These are phyloP conservation scores for Kandelia obovata DNA, from an alignment of 345 rosid genomes.

Conservation along the genomic window DNA sequence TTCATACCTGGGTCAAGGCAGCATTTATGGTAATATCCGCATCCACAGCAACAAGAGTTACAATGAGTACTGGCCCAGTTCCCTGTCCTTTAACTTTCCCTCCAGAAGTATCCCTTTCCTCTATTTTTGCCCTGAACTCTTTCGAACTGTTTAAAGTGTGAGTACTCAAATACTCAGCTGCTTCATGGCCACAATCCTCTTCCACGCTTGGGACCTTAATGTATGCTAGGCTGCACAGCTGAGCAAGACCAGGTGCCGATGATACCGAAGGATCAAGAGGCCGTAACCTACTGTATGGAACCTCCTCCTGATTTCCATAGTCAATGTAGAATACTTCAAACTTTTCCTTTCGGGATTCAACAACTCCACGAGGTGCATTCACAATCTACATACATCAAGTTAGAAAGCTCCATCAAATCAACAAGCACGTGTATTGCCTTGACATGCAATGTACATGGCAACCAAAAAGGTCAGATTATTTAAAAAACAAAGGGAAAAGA, in stretches of 20 bases:
- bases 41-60: constrained; percentile 68
- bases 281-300: constrained; percentile 63
- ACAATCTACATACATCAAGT: constrained; percentile 54
- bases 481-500: neutral
- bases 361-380: constrained; percentile 69
- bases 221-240: constrained; percentile 91
- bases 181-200: constrained; percentile 82
- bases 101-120: constrained; percentile 82
- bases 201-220: constrained; percentile 77
- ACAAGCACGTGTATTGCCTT: neutral
- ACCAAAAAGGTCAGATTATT: neutral
- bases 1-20: constrained; percentile 77
- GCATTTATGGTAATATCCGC: constrained; percentile 83
- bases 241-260: constrained; percentile 76
- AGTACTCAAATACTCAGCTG: constrained; percentile 72
- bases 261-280: constrained; percentile 77
- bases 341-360: constrained; percentile 62
- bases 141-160: constrained; percentile 53
- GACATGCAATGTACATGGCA: neutral
- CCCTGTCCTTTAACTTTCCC: constrained; percentile 96
- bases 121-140: constrained; percentile 73
- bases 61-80: constrained; percentile 65
- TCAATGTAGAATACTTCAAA: constrained; percentile 96
- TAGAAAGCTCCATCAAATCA: neutral
- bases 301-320: constrained; percentile 90